Percentiles rank a stretch among this genome's conserved stretches.
phyloP scores from a whole-genome alignment of 2,329 filamentous ascomycete genomes.

The Furcasterigmium sp. region DNA sequence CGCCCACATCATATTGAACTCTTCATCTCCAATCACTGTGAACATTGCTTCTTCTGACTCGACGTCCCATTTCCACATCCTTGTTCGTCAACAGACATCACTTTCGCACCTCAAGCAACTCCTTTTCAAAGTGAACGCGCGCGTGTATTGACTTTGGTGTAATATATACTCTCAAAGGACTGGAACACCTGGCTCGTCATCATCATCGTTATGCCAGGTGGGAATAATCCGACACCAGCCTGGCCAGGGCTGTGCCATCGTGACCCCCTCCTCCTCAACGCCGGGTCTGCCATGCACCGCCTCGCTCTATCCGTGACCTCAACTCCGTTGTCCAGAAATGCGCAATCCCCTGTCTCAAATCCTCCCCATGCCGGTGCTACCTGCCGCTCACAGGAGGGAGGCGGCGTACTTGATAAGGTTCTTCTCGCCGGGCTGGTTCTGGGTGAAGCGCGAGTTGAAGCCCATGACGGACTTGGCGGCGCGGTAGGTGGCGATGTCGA shows the following conservation, averaged over 20 bases:
- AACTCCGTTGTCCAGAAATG: too few species aligned
- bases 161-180: neutral
- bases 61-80: too few species aligned
- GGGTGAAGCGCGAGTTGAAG: constrained; percentile 51
- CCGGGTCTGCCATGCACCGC: neutral
- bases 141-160: neutral
- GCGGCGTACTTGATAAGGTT: constrained; percentile 32
- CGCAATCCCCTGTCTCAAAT: too few species aligned
- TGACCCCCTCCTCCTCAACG: neutral
- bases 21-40: too few species aligned
- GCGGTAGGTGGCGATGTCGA: constrained; percentile 44
- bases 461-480: constrained; percentile 46
- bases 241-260: neutral
- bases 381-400: constrained; percentile 1
- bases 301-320: neutral
- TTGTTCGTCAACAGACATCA: too few species aligned
- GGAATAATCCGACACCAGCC: neutral
- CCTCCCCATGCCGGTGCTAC: neutral
- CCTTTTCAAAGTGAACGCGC: too few species aligned
- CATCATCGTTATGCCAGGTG: neutral
- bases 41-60: too few species aligned
- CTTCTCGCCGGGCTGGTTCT: constrained; percentile 38
- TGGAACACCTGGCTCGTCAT: neutral
- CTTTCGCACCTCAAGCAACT: too few species aligned
- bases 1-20: too few species aligned